Conservation (phyloP, 108 stramenopile species). For the Fragilaria crotonensis region DNA sequence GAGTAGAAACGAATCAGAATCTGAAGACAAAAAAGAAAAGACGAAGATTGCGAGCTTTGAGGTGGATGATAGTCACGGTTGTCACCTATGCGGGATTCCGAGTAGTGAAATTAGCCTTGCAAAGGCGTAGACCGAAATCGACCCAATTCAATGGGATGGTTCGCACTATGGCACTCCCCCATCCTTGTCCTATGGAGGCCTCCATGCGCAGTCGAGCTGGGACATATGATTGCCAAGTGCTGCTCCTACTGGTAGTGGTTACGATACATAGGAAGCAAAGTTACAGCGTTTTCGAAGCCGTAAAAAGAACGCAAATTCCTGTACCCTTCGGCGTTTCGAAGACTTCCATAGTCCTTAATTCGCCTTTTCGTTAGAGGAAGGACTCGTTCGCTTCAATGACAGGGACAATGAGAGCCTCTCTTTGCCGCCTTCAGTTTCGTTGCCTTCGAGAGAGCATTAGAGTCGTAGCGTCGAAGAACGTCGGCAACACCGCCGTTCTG, state of each 20-base stretch:
- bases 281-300: neutral
- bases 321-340: neutral
- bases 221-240: neutral
- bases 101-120: neutral
- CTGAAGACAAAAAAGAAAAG: constrained; percentile 33
- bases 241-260: too few species aligned
- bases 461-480: neutral
- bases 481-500: neutral
- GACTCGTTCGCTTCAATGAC: neutral
- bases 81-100: constrained; percentile 29
- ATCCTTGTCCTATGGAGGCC: too few species aligned
- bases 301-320: neutral
- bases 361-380: neutral
- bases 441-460: too few species aligned
- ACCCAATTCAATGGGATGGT: too few species aligned
- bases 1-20: constrained; percentile 11
- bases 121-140: neutral
- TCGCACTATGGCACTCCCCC: too few species aligned
- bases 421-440: neutral
- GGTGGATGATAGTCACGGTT: constrained; percentile 56
- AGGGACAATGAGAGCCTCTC: neutral
- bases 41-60: constrained; percentile 55
- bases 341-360: neutral
- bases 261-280: too few species aligned
- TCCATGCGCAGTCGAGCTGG: too few species aligned